These are phyloP conservation scores for Neurospora sp. DNA, from an alignment of 495 filamentous ascomycete genomes.

Conservation along the genomic window DNA sequence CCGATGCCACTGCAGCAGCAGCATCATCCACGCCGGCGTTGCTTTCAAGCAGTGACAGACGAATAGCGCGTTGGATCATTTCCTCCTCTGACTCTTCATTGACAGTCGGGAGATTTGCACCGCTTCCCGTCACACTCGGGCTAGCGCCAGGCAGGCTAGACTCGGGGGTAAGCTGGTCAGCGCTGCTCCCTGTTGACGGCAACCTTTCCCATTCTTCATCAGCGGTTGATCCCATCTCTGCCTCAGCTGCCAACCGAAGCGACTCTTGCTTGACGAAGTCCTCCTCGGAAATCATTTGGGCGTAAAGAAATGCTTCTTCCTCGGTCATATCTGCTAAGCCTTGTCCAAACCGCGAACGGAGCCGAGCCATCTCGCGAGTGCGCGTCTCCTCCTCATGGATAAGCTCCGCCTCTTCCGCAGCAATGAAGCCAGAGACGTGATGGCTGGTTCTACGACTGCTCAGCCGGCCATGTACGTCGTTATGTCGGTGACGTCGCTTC, in stretches of 20 bases:
- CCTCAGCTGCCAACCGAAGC: constrained; percentile 38
- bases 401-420: constrained; percentile 69
- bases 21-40: constrained; percentile 22
- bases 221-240: constrained; percentile 38
- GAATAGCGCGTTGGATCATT: constrained; percentile 73
- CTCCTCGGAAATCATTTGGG: constrained; percentile 80
- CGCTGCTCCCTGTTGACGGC: constrained; percentile 29
- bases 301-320: constrained; percentile 84
- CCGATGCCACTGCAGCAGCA: constrained; percentile 19
- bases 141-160: constrained; percentile 35
- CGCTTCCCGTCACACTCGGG: constrained; percentile 10
- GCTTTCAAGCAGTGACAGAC: constrained; percentile 57
- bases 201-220: constrained; percentile 40
- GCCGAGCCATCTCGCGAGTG: constrained; percentile 49
- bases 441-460: constrained; percentile 28
- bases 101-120: constrained; percentile 3
- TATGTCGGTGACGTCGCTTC: constrained; percentile 36
- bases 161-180: constrained; percentile 42
- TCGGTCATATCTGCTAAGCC: constrained; percentile 72
- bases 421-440: constrained; percentile 61
- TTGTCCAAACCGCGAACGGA: constrained; percentile 71
- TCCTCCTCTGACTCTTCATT: constrained; percentile 46
- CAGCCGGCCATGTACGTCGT: constrained; percentile 32
- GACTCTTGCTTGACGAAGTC: constrained; percentile 51
- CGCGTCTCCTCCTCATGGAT: constrained; percentile 55